A percentile compares a stretch with the other conserved stretches of the same genome.
phyloP scores from a whole-genome alignment of 495 filamentous ascomycete genomes.

The Xylaria acuta region DNA sequence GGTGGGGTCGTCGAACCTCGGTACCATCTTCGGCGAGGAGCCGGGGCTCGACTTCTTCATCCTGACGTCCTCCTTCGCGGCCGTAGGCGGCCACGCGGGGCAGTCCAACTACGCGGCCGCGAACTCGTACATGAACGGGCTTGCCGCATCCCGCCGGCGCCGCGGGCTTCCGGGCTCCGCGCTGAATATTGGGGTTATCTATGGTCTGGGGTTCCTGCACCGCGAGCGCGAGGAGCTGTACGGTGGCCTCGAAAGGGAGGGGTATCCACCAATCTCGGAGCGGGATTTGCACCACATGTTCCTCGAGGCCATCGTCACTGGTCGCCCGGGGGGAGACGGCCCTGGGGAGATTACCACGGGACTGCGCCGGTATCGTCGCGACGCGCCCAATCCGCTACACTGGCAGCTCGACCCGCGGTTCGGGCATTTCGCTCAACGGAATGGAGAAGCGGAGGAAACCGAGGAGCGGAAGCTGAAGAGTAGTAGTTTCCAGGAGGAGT shows the following conservation, averaged over 20 bases:
- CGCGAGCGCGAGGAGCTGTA: constrained; percentile 53
- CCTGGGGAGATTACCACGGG: constrained; percentile 49
- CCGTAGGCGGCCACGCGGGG: constrained; percentile 52
- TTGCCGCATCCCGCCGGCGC: constrained; percentile 45
- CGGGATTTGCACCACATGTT: constrained; percentile 66
- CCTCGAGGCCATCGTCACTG: constrained; percentile 59
- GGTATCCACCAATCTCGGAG: constrained; percentile 63
- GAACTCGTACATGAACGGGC: constrained; percentile 61
- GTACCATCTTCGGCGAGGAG: constrained; percentile 37
- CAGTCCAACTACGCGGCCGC: constrained; percentile 64
- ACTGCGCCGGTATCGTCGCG: constrained; percentile 42
- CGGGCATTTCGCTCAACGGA: constrained; percentile 39
- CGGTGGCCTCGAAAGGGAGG: constrained; percentile 49
- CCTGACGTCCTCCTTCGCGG: constrained; percentile 56
- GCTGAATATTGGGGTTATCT: constrained; percentile 63
- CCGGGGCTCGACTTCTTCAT: constrained; percentile 54
- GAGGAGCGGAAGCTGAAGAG: neutral
- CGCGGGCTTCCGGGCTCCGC: constrained; percentile 48
- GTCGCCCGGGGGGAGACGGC: constrained; percentile 33
- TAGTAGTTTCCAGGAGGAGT: constrained; percentile 34
- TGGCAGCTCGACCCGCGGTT: constrained; percentile 54
- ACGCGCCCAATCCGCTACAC: constrained; percentile 34
- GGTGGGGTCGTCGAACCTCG: constrained; percentile 49
- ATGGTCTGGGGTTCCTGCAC: constrained; percentile 63
- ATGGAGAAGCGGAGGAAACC: neutral